phyloP scores from a whole-genome alignment of 208 protist species.

The Crithidia expoeki region DNA sequence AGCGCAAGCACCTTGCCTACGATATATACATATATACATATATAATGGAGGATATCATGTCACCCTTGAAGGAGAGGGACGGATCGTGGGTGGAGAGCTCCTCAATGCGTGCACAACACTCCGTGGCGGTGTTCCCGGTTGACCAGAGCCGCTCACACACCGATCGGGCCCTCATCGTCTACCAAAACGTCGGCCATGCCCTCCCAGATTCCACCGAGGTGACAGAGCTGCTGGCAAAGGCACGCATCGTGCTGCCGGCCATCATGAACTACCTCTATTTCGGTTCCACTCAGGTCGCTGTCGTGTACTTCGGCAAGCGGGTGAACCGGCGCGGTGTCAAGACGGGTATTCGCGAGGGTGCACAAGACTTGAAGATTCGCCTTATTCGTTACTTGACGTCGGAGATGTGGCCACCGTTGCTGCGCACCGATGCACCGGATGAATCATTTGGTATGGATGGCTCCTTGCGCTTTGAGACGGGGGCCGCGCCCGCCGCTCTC shows the following conservation, averaged over 20 bases:
- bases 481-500: neutral
- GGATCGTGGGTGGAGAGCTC: constrained; percentile 16
- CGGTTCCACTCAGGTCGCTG: constrained; percentile 44
- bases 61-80: neutral
- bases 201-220: constrained; percentile 32
- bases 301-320: constrained; percentile 72
- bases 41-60: constrained; percentile 45
- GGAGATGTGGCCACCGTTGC: constrained; percentile 69
- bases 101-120: constrained; percentile 9
- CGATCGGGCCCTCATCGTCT: constrained; percentile 54
- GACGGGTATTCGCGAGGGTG: constrained; percentile 46
- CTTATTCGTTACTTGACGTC: constrained; percentile 66
- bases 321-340: constrained; percentile 33
- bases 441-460: constrained; percentile 45
- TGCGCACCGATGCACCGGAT: constrained; percentile 68
- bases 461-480: neutral
- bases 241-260: constrained; percentile 52
- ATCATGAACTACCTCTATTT: constrained; percentile 80
- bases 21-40: too few species aligned
- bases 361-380: constrained; percentile 70
- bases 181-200: constrained; percentile 50
- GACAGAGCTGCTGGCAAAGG: constrained; percentile 44
- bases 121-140: constrained; percentile 5
- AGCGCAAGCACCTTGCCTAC: too few species aligned
- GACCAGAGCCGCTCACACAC: constrained; percentile 21